Evolutionary conservation across 1,284 basidiomycete genomes (phyloP), one percentile per base, ranked within the genome.

Genomic region (Pseudozyma pruni): DNA sequence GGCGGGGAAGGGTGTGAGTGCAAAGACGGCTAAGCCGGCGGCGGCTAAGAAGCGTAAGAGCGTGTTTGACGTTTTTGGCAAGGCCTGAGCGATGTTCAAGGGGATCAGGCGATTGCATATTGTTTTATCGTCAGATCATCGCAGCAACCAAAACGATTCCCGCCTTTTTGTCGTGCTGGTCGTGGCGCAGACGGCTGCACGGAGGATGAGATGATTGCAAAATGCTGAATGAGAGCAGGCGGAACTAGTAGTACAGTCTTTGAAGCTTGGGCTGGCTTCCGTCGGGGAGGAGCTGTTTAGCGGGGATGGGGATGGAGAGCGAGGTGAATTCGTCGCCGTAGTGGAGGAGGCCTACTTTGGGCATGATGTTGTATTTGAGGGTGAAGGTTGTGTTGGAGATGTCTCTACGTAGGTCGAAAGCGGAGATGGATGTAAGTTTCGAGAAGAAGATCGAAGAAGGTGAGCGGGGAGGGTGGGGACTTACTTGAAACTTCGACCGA

Each of bases 321-420:
- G 64, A 54, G 23, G 48, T 43, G 46, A 43, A 54, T 25, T 69
- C 56, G 46, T 69, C 44, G 29, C 41, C 63, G 52, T 70, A 72
- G 22, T 61, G 54, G 41, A 95, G 85, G 34, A 88, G 71, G 7
- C 93, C 93, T 14, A 94, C 90, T 76, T 90, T 89, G 13, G 93
- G 93, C 92, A 94, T 94, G 23, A 92, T 82, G 76, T 94, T 94
- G 84, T 93, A 95, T 79, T 90, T 90, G 42, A 95, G 86, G 0
- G 87, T 85, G 80, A 92, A 94, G 6, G 89, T 89, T 14, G 90
- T 85, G 19, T 64, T 56, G 11, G 87, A 45, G 43, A 80, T 50
- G 48, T 74, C 56, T 19, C 76, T 80, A 69, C 39, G 13, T 29
- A 29, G 11, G 6, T 29, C 27, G 11, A 29, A 29, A 29, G 27